Evolutionary conservation across 1,284 basidiomycete species (phyloP).

Genomic region (Xerocomus nothofagi): DNA sequence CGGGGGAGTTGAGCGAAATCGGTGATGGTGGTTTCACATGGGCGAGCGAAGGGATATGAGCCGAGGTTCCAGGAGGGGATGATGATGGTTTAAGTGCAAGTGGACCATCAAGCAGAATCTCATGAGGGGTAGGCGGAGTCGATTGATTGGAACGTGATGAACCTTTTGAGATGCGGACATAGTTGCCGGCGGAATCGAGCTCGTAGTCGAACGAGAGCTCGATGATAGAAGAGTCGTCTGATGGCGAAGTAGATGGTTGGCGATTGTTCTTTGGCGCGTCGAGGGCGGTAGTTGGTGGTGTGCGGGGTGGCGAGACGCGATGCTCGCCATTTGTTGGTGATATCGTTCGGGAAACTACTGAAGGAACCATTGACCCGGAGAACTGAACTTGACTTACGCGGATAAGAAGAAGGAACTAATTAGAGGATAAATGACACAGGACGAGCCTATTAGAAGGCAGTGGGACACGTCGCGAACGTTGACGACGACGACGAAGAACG

Average conservation of each 20-base stretch:
- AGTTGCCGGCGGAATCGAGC: constrained; percentile 57
- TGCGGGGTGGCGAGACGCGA: constrained; percentile 33
- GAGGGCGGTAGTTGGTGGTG: constrained; percentile 28
- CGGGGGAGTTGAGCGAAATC: constrained; percentile 39
- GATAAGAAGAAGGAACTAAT: constrained; percentile 1
- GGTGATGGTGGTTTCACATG: constrained; percentile 35
- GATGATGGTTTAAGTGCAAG: constrained; percentile 25
- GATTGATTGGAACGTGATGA: constrained; percentile 37
- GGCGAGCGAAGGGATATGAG: constrained; percentile 22
- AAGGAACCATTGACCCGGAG: constrained; percentile 22
- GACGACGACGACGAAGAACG: constrained; percentile 17
- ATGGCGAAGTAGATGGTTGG: constrained; percentile 43
- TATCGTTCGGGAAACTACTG: constrained; percentile 27
- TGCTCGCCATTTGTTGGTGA: constrained; percentile 34
- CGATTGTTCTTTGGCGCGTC: constrained; percentile 35
- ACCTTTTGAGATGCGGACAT: constrained; percentile 52
- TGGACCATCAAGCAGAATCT: constrained; percentile 26
- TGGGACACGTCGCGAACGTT: constrained; percentile 22
- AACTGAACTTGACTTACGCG: constrained; percentile 18
- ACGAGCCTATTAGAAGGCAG: neutral
- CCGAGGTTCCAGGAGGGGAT: constrained; percentile 23
- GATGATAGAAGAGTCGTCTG: constrained; percentile 61
- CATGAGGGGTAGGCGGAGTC: constrained; percentile 42
- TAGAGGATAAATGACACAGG: neutral
- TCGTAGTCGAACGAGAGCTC: constrained; percentile 74